A percentile compares a stretch with the other conserved stretches of the same genome.
Evolutionary conservation across 345 rosid genomes (phyloP).

Genomic region (Pistacia atlantica): DNA sequence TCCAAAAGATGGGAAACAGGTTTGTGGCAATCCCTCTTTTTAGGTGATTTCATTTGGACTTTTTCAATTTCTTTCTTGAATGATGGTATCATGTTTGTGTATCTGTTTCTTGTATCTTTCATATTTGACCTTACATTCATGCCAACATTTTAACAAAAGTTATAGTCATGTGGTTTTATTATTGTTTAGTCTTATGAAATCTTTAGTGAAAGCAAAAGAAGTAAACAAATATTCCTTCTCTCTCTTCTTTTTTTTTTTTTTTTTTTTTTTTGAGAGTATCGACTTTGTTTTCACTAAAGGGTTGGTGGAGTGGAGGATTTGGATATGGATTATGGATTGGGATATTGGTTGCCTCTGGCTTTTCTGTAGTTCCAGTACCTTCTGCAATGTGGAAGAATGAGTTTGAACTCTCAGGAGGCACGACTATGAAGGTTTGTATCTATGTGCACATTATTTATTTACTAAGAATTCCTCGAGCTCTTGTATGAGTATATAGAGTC

Average conservation of each 20-base stretch:
- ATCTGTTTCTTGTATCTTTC: background rate
- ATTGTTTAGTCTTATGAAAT: background rate
- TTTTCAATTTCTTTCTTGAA: background rate
- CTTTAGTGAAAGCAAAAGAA: slow-evolving; percentile 4
- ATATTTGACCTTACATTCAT: background rate
- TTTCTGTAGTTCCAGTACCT: slow-evolving; percentile 82
- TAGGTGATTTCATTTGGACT: background rate
- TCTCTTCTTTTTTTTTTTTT: background rate
- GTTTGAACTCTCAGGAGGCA: slow-evolving; percentile 57
- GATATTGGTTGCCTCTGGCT: slow-evolving; percentile 80
- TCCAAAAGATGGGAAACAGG: slow-evolving; percentile 89
- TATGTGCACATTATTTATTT: background rate
- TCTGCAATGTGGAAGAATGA: slow-evolving; percentile 74
- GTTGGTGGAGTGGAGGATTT: slow-evolving; percentile 97
- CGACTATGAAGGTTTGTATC: slow-evolving; percentile 52
- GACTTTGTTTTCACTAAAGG: slow-evolving; percentile 45
- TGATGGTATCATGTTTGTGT: background rate
- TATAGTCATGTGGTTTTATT: too few relatives aligned
- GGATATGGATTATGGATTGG: slow-evolving; percentile 94
- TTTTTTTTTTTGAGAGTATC: slow-evolving; percentile 13
- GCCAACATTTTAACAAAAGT: background rate
- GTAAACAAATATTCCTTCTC: background rate
- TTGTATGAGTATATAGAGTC: too few relatives aligned
- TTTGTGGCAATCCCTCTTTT: slow-evolving; percentile 20
- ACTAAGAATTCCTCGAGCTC: background rate